Percentiles rank a stretch among this genome's conserved stretches.
Conservation (phyloP, 179 eudicot species). For the Nepenthes alata region DNA sequence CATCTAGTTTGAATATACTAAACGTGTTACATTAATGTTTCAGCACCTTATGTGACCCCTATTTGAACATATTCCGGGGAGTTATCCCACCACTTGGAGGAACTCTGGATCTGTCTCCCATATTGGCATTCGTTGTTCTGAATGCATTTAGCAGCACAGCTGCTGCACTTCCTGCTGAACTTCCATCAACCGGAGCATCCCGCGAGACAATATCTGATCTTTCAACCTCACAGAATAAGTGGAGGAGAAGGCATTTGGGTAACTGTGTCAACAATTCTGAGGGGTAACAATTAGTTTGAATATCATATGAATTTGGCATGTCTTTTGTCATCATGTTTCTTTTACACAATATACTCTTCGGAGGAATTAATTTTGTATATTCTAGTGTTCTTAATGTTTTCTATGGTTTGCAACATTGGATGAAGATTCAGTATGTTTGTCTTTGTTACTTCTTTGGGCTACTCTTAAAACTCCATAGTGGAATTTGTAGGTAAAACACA, state of each 20-base stretch:
- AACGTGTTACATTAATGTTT: not conserved
- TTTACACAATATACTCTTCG: not conserved
- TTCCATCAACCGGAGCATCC: conserved; percentile 35
- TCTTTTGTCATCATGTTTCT: not conserved
- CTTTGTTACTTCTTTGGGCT: no score
- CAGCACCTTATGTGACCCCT: conserved; percentile 94
- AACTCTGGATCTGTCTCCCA: conserved; percentile 89
- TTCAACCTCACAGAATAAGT: conserved; percentile 46
- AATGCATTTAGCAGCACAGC: conserved; percentile 87
- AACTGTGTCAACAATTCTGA: conserved; percentile 13
- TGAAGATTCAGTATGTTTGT: no score
- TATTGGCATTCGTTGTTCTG: conserved; percentile 78
- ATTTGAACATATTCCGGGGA: conserved; percentile 90
- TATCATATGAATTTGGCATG: not conserved
- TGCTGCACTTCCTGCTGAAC: conserved; percentile 94
- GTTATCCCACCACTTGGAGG: conserved; percentile 97
- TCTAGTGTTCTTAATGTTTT: not conserved
- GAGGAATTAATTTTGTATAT: not conserved
- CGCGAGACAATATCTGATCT: conserved; percentile 23
- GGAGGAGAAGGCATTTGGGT: conserved; percentile 44
- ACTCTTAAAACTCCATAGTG: no score
- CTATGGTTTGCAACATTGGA: not conserved
- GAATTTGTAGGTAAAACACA: no score
- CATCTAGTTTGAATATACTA: not conserved
- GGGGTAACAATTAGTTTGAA: conserved; percentile 16